These are phyloP conservation scores for Hibiscus syriacus DNA, from an alignment of 345 rosid species.

Conservation along the genomic window DNA sequence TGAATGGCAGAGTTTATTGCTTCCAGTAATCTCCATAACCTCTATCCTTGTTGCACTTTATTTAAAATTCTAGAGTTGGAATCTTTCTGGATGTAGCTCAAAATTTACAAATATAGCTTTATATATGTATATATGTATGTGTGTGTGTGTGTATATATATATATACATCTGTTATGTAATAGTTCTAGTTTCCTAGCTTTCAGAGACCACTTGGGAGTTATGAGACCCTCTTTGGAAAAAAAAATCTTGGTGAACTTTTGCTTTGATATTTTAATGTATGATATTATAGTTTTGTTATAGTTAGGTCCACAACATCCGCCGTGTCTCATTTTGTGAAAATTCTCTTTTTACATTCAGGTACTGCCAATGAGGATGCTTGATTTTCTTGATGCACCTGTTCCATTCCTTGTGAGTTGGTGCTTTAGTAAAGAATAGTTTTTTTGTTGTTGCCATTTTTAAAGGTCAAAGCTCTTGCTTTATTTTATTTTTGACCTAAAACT, in stretches of 20 bases:
- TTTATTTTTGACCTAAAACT: background rate
- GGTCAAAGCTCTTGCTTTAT: background rate
- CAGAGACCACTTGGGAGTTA: background rate
- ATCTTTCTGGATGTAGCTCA: conserved; percentile 13
- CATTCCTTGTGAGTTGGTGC: conserved; percentile 67
- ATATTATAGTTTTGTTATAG: background rate
- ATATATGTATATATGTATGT: no score
- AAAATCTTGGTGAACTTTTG: no score
- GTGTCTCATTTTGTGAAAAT: conserved; percentile 1
- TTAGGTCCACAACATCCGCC: background rate
- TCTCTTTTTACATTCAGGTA: conserved; percentile 37
- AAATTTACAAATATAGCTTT: no score
- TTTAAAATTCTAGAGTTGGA: background rate
- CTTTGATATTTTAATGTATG: background rate
- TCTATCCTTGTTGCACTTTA: conserved; percentile 2
- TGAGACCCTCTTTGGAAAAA: background rate
- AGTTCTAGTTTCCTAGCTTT: background rate
- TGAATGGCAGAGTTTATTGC: conserved; percentile 97
- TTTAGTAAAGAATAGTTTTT: background rate
- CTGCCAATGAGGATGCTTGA: conserved; percentile 81
- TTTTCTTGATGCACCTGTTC: conserved; percentile 99
- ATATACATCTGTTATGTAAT: no score
- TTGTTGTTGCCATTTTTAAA: no score
- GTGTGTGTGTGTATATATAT: no score
- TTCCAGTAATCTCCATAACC: conserved; percentile 61